Evolutionary conservation across 805 yeast species (phyloP).

Genomic region (Candida germanica): DNA sequence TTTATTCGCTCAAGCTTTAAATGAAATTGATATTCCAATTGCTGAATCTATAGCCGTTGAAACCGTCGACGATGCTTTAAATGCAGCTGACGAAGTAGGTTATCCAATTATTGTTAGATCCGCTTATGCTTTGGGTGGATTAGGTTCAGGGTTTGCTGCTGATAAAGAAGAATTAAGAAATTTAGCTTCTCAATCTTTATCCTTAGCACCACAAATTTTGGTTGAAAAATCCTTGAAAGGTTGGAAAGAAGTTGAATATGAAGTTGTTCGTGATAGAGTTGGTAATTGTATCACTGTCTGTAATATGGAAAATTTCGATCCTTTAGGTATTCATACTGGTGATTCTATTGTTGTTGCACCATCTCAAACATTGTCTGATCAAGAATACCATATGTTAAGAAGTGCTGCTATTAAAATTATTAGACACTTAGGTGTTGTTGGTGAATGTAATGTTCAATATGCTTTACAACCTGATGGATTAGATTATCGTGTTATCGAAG

Average conservation of each 20-base stretch:
- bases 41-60: conserved; percentile 91
- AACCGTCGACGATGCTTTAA: conserved; percentile 74
- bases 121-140: conserved; percentile 95
- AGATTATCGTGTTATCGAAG: conserved; percentile 97
- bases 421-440: conserved; percentile 97
- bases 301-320: conserved; percentile 99
- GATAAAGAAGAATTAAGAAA: conserved; percentile 80
- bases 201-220: conserved; percentile 90
- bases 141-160: conserved; percentile 96
- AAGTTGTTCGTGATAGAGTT: conserved; percentile 95
- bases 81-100: conserved; percentile 82
- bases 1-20: conserved; percentile 90
- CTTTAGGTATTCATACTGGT: conserved; percentile 98
- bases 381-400: conserved; percentile 96
- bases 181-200: conserved; percentile 83
- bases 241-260: conserved; percentile 98
- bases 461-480: conserved; percentile 95
- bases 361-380: conserved; percentile 94
- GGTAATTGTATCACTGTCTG: conserved; percentile 99
- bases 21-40: conserved; percentile 90
- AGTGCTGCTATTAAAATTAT: conserved; percentile 96
- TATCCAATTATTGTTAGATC: conserved; percentile 97
- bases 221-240: conserved; percentile 98
- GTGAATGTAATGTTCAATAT: conserved; percentile 98
- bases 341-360: conserved; percentile 99